Base-by-base conservation (phyloP, 1,284 basidiomycete genomes). In the Sporisorium exsertum region DNA sequence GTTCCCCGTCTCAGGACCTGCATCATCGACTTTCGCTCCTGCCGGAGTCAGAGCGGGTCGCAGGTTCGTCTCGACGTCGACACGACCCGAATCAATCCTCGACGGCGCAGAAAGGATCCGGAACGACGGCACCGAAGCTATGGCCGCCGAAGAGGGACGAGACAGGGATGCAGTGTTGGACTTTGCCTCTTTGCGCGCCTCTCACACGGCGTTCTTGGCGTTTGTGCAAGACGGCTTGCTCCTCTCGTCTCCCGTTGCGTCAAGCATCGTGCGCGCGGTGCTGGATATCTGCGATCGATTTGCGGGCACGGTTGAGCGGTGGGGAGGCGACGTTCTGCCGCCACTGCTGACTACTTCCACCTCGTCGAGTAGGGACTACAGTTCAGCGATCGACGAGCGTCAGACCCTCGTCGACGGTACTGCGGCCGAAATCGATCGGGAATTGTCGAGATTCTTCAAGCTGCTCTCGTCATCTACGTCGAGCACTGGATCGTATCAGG, bases 261-360 rank as follows among this genome's bases (percentile, higher is more conserved):
- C 93, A 16, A 90, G 91, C 7, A 85, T 89, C 1, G 89, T 91
- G 47, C 87, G 91, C 15, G 88, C 90, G 46, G 91, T 95, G 59
- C 87, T 95, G 56, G 92, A 93, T 72, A 88, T 91, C 3, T 95
- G 93, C 83, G 92, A 93, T 82, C 89, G 90, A 9, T 94, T 96
- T 35, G 71, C 64, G 80, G 92, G 90, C 9, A 90, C 93, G 65
- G 90, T 95, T 0, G 94, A 95, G 85, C 87, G 93, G 52, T 96
- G 94, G 94, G 93, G 93, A n/a, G 94, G 93, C 0, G 93, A 95
- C 81, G 90, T 95, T 3, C 87, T 95, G 1, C 94, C 94, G 12
- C 92, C 91, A 0, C 87, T 95, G 46, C 86, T 95, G 43, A 91
- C 58, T 15, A 52, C 55, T 15, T 42, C 58, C n/a, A 56, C 55